A percentile compares a stretch with the other conserved stretches of the same genome.
These are phyloP conservation scores for Cyclaneusma minus DNA, from an alignment of 2,329 filamentous ascomycete species.

Conservation along the genomic window DNA sequence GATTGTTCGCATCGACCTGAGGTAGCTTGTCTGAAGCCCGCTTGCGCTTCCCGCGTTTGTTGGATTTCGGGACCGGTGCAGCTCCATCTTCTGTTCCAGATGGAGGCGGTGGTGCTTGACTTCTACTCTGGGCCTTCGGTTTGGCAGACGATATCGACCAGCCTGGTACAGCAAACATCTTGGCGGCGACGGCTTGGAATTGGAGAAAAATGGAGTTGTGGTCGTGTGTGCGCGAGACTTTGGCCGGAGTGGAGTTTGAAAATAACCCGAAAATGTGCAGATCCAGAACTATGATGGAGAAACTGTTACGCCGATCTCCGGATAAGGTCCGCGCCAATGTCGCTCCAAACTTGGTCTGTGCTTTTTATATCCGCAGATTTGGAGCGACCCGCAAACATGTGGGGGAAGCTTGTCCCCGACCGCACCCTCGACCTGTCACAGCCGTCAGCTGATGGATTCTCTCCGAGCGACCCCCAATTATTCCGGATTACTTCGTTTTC, in stretches of 20 bases:
- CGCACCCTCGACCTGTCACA: no score
- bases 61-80: slow-evolving; percentile 17
- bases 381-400: no score
- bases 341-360: no score
- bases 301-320: no score
- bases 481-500: no score
- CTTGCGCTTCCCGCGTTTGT: slow-evolving; percentile 37
- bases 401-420: no score
- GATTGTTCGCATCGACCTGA: slow-evolving; percentile 56
- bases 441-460: no score
- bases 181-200: slow-evolving; percentile 1
- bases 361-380: no score
- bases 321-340: no score
- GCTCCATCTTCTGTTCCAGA: slow-evolving; percentile 11
- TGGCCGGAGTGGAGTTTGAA: not conserved
- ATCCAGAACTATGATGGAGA: no score
- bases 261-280: no score
- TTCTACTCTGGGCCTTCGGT: slow-evolving; percentile 51
- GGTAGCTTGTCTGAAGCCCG: slow-evolving; percentile 28
- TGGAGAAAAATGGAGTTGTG: not conserved
- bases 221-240: not conserved
- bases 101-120: slow-evolving; percentile 8
- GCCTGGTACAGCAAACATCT: slow-evolving; percentile 86
- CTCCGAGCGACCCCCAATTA: no score
- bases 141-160: slow-evolving; percentile 67